Evolutionary conservation across 257 asterid species (phyloP).

Genomic region (Nicotiana knightiana): DNA sequence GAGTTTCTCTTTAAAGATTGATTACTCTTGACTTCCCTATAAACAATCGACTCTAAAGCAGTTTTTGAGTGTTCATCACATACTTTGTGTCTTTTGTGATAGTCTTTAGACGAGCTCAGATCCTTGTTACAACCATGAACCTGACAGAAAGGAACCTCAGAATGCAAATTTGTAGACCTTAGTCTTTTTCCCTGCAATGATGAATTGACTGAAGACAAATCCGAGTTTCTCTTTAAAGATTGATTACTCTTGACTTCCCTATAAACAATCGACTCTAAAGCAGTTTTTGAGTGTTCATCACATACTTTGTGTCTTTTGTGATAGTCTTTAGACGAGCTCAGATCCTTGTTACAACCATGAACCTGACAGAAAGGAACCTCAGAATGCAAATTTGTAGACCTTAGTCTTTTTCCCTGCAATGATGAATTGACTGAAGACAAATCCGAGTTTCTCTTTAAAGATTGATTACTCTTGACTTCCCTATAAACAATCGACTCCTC

Average conservation of each 20-base stretch:
- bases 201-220: slow-evolving; percentile 23
- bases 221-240: slow-evolving; percentile 15
- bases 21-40: slow-evolving; percentile 17
- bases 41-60: not conserved
- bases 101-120: slow-evolving; percentile 57
- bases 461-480: slow-evolving; percentile 15
- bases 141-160: slow-evolving; percentile 47
- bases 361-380: slow-evolving; percentile 55
- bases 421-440: slow-evolving; percentile 27
- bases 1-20: slow-evolving; percentile 16
- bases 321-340: slow-evolving; percentile 61
- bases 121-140: slow-evolving; percentile 65
- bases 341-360: slow-evolving; percentile 56
- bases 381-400: slow-evolving; percentile 21
- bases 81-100: slow-evolving; percentile 69
- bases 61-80: slow-evolving; percentile 68
- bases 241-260: slow-evolving; percentile 16
- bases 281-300: slow-evolving; percentile 61
- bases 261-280: not conserved
- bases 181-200: slow-evolving; percentile 31
- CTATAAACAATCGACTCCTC: slow-evolving; percentile 16
- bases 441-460: slow-evolving; percentile 14
- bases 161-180: slow-evolving; percentile 19
- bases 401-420: slow-evolving; percentile 29
- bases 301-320: slow-evolving; percentile 75